Percentiles rank a stretch among this genome's conserved stretches.
phyloP scores from a whole-genome alignment of 2,329 filamentous ascomycete species.

The Lasiodiplodia hormozganensis region DNA sequence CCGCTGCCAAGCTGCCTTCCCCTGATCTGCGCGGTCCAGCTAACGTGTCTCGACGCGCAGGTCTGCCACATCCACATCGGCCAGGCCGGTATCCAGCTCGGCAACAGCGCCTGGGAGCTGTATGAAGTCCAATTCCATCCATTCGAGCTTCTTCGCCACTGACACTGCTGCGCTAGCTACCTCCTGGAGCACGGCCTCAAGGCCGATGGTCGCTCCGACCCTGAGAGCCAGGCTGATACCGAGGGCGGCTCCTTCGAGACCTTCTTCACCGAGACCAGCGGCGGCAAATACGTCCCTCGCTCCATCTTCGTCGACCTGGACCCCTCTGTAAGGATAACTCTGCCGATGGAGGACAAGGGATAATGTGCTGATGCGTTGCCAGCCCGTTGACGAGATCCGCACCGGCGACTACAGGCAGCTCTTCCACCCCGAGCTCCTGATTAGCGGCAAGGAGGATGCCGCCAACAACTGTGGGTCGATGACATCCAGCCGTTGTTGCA shows the following conservation, averaged over 20 bases:
- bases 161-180: constrained; percentile 59
- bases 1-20: constrained; percentile 25
- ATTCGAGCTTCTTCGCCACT: constrained; percentile 26
- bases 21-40: constrained; percentile 25
- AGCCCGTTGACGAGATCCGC: constrained; percentile 89
- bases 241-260: constrained; percentile 96
- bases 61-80: constrained; percentile 72
- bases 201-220: constrained; percentile 68
- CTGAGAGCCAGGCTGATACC: constrained; percentile 67
- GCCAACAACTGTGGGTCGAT: constrained; percentile 77
- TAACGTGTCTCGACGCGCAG: constrained; percentile 45
- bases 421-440: constrained; percentile 99
- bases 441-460: constrained; percentile 99
- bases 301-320: constrained; percentile 99
- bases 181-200: constrained; percentile 75
- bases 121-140: constrained; percentile 54
- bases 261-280: constrained; percentile 99
- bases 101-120: constrained; percentile 79
- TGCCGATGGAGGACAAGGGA: not conserved
- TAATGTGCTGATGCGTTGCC: constrained; percentile 15
- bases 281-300: constrained; percentile 95
- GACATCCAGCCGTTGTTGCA: not conserved
- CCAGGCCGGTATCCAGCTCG: constrained; percentile 76
- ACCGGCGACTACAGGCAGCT: constrained; percentile 94
- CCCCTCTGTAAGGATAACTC: constrained; percentile 74